A percentile compares a stretch with the other conserved stretches of the same genome.
These are phyloP conservation scores for Aspergillus aculeatinus DNA, from an alignment of 2,329 filamentous ascomycete species.

Conservation along the genomic window DNA sequence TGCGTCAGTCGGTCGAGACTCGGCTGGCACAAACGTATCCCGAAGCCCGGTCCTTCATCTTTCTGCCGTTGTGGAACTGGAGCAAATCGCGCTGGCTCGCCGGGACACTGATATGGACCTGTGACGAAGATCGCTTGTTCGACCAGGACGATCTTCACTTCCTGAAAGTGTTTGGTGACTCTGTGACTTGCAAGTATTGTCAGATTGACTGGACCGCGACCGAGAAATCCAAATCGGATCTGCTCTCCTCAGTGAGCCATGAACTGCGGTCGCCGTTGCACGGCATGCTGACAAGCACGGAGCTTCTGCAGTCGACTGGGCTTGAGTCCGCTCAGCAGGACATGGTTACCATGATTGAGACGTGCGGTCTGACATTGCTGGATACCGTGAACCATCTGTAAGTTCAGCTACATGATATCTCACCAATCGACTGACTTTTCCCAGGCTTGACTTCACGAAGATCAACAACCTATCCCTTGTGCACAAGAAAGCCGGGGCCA, in stretches of 20 bases:
- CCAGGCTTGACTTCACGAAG: slow-evolving; percentile 36
- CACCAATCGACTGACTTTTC: slow-evolving; percentile 5
- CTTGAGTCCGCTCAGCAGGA: slow-evolving; percentile 42
- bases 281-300: slow-evolving; percentile 50
- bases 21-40: slow-evolving; percentile 23
- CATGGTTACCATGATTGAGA: slow-evolving; percentile 50
- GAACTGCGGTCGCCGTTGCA: slow-evolving; percentile 52
- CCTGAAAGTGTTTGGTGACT: slow-evolving; percentile 36
- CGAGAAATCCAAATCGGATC: slow-evolving; percentile 52
- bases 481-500: slow-evolving; percentile 11
- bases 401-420: background rate
- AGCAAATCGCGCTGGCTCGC: slow-evolving; percentile 36
- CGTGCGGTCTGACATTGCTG: slow-evolving; percentile 52
- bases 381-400: slow-evolving; percentile 46
- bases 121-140: slow-evolving; percentile 20
- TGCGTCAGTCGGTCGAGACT: slow-evolving; percentile 7
- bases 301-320: slow-evolving; percentile 49
- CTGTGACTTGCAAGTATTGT: slow-evolving; percentile 36
- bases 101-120: slow-evolving; percentile 31
- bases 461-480: slow-evolving; percentile 31
- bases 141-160: slow-evolving; percentile 33
- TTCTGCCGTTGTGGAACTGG: slow-evolving; percentile 37
- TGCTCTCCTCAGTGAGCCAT: slow-evolving; percentile 54
- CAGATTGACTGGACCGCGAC: slow-evolving; percentile 33
- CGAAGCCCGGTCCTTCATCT: slow-evolving; percentile 27